Conservation (phyloP, 2,329 filamentous ascomycete genomes). For the Trichoderma hamatum region DNA sequence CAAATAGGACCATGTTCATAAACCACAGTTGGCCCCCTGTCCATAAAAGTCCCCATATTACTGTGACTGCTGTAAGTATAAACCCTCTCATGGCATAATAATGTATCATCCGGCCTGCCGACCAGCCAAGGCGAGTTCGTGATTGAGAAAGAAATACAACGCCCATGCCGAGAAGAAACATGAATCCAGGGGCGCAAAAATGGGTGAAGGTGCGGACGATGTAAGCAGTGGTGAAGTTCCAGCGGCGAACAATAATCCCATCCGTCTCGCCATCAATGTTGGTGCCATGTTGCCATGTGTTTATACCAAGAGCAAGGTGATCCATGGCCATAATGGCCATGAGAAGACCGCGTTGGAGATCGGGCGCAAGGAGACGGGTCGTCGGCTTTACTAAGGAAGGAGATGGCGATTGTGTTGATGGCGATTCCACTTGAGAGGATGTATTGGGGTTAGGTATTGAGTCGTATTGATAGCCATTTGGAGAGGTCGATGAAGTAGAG, state of each 20-base stretch:
- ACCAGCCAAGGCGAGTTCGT: constrained; percentile 46
- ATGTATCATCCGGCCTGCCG: constrained; percentile 37
- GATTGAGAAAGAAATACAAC: constrained; percentile 50
- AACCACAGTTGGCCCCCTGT: constrained; percentile 45
- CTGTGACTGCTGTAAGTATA: constrained; percentile 42
- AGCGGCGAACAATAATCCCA: constrained; percentile 39
- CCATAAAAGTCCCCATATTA: constrained; percentile 39
- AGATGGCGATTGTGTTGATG: not conserved
- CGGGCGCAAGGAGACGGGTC: constrained; percentile 46
- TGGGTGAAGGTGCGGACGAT: constrained; percentile 48
- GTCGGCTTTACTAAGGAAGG: constrained; percentile 6
- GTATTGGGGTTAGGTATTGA: not conserved
- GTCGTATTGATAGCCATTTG: constrained; percentile 30
- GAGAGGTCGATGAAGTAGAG: not conserved
- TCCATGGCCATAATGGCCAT: constrained; percentile 51
- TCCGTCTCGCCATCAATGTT: constrained; percentile 43
- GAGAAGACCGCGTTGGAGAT: constrained; percentile 49
- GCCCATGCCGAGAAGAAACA: constrained; percentile 51
- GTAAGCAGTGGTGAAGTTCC: constrained; percentile 46
- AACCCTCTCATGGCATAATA: constrained; percentile 46
- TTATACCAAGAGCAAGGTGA: constrained; percentile 45
- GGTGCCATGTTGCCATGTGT: constrained; percentile 48
- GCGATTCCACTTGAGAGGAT: not conserved
- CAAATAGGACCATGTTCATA: constrained; percentile 49
- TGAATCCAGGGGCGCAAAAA: constrained; percentile 51